Evolutionary conservation across 2,329 filamentous ascomycete species (phyloP), one percentile per base, ranked within the genome.

Genomic region (Leptographium flavum): DNA sequence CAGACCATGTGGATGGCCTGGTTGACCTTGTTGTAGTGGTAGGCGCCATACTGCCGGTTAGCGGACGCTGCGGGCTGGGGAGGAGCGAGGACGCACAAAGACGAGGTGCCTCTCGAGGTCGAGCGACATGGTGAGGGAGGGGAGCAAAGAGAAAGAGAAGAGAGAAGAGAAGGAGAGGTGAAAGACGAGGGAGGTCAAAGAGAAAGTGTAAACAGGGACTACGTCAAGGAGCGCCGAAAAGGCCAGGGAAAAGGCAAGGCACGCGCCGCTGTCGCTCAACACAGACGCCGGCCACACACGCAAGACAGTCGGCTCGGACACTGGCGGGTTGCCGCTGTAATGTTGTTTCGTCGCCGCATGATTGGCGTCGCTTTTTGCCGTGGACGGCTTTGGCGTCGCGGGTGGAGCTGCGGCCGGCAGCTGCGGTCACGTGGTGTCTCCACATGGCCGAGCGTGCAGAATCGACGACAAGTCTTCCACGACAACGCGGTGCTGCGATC

Each of bases 101-200:
- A 76, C 77, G 56, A 92, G 71, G 59, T 90, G 85, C 60, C 79
- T 83, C 67, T 92, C 85, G 43, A 92, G 73, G 57, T 88, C 81
- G 57, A 92, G 73, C 54, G 76, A 75, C 76, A 80, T 80, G 1
- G 47, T 51, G 40, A 22, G 36, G 14, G 22, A 23, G 4, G 23
- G 17, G 10, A 6, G 35, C 32, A 38, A 37, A 27, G 17, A 22
- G 31, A 21, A 27, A 27, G 37, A 9, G 23, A 19, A 19, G 38
- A 10, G 23, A 27, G 19, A n/a, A 14, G 22, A 25, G 36, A n/a
- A 8, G 5, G 22, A 14, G 22, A 39, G 22, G 13, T 8, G 37
- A 25, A 3, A 17, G 14, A 7, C 11, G 13, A 25, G 37, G 9
- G 14, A 6, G 9, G n/a, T 17, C 14, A 14, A 14, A 15, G n/a